Conservation (phyloP, 345 rosid genomes). For the Bruguiera gymnorhiza region DNA sequence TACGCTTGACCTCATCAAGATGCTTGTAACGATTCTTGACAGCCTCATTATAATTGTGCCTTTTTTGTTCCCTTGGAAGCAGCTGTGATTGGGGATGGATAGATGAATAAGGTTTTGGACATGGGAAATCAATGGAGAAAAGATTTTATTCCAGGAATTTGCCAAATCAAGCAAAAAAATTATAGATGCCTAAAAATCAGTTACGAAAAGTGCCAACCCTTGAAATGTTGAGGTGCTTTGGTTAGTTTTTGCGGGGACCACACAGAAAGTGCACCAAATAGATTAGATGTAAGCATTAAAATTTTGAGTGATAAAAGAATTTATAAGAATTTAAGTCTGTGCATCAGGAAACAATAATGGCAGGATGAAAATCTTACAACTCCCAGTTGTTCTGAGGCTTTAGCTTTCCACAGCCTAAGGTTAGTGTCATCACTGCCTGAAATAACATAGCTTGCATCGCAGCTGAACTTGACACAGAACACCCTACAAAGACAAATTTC, state of each 20-base stretch:
- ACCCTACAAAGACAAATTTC: conserved; percentile 46
- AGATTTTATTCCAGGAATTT: neutral
- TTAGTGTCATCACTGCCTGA: conserved; percentile 98
- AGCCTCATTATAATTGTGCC: conserved; percentile 79
- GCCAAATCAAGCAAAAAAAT: too few relatives aligned
- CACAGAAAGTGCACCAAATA: neutral
- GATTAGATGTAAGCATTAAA: neutral
- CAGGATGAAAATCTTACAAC: conserved; percentile 53
- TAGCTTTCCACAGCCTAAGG: conserved; percentile 96
- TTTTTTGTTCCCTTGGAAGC: conserved; percentile 82
- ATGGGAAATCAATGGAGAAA: neutral
- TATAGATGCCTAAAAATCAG: too few relatives aligned
- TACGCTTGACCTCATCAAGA: conserved; percentile 86
- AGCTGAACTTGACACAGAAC: conserved; percentile 85
- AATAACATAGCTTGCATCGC: conserved; percentile 87
- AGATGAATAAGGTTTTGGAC: conserved; percentile 3
- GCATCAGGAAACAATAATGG: neutral
- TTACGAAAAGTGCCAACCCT: neutral
- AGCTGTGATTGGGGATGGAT: conserved; percentile 37
- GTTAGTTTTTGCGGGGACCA: neutral
- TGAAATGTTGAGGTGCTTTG: neutral
- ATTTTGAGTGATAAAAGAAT: neutral
- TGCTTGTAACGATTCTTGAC: conserved; percentile 84
- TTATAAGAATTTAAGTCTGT: too few relatives aligned
- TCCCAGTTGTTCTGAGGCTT: conserved; percentile 95